Conservation (phyloP, 306 rosid species). For the Ormosia semicastrata region DNA sequence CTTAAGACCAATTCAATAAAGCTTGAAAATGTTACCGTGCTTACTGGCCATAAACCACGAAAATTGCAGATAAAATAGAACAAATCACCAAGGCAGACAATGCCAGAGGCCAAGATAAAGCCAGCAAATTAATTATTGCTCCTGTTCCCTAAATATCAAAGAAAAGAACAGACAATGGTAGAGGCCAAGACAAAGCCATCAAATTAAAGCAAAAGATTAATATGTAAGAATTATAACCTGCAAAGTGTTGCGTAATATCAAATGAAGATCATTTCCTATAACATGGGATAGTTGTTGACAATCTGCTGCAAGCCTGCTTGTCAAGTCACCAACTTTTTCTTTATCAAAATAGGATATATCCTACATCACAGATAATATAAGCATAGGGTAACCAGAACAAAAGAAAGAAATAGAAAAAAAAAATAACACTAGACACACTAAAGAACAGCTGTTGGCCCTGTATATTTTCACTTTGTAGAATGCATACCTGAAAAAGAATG, state of each 20-base stretch:
- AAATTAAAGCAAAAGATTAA: conserved; percentile 16
- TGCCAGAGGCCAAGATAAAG: conserved; percentile 81
- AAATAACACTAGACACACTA: neutral
- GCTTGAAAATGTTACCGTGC: conserved; percentile 29
- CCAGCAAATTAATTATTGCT: conserved; percentile 67
- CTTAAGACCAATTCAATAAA: conserved; percentile 12
- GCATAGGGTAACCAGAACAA: neutral
- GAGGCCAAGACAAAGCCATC: neutral
- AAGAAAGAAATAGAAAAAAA: neutral
- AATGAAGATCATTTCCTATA: conserved; percentile 64
- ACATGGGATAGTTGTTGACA: conserved; percentile 65
- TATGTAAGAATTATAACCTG: conserved; percentile 51
- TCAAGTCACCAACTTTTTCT: conserved; percentile 74
- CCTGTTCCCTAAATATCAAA: conserved; percentile 69
- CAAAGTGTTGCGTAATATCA: conserved; percentile 55
- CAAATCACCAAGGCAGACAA: conserved; percentile 71
- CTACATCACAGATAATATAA: conserved; percentile 42
- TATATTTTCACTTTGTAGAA: conserved; percentile 11
- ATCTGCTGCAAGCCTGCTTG: conserved; percentile 83
- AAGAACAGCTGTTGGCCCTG: neutral
- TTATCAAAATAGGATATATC: conserved; percentile 74
- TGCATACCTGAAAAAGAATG: conserved; percentile 65
- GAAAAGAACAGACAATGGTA: conserved; percentile 13
- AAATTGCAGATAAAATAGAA: conserved; percentile 52
- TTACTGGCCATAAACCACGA: conserved; percentile 65